Conservation (phyloP, 2,329 filamentous ascomycete genomes). For the Botrytis elliptica region DNA sequence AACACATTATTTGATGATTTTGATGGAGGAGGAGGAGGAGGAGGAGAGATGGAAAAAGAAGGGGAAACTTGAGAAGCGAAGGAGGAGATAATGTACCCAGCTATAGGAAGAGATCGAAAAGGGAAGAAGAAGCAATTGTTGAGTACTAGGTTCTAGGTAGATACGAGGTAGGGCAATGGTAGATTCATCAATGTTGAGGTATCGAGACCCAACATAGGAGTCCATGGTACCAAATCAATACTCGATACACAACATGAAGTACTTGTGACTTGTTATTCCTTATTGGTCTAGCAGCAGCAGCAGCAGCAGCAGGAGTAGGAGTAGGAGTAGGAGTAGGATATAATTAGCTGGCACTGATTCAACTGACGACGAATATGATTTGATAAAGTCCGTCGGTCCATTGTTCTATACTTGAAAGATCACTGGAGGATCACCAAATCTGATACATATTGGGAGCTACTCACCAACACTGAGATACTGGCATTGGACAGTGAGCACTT, state of each 20-base stretch:
- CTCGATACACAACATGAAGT: constrained; percentile 3
- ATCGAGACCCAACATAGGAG: background rate
- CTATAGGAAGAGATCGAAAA: background rate
- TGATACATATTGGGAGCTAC: background rate
- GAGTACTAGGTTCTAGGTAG: background rate
- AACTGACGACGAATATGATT: background rate
- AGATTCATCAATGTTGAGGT: background rate
- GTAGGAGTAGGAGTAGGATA: background rate
- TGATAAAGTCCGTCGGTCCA: background rate
- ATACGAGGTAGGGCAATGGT: too few species aligned
- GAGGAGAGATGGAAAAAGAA: background rate
- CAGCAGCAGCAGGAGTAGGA: background rate
- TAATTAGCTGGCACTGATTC: background rate
- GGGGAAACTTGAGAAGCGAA: background rate
- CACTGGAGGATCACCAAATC: background rate
- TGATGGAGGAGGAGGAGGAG: background rate
- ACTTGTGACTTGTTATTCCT: background rate
- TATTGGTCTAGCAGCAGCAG: background rate
- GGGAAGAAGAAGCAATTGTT: background rate
- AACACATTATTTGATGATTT: background rate
- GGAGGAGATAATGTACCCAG: background rate
- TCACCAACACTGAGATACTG: background rate
- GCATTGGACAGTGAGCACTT: background rate
- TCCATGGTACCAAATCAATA: background rate
- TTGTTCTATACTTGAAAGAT: background rate